A percentile compares a stretch with the other conserved stretches of the same genome.
phyloP scores from a whole-genome alignment of 352 stramenopile species.

The Phytopythium kandeliae region DNA sequence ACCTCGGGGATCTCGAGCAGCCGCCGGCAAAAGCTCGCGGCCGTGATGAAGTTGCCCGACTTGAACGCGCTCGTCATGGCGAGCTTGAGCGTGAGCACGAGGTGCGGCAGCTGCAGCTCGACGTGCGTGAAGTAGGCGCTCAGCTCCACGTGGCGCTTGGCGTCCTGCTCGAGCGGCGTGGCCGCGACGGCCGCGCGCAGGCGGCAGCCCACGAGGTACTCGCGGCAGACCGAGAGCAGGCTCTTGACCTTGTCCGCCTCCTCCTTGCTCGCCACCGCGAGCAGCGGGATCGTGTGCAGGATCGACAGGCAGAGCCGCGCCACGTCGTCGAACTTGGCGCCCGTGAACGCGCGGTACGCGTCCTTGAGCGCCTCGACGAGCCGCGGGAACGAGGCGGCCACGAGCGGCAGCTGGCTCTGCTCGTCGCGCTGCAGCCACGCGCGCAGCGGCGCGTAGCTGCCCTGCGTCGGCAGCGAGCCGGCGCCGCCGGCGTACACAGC shows the following conservation, averaged over 20 bases:
- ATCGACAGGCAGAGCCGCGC: constrained; percentile 91
- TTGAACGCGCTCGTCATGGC: constrained; percentile 99
- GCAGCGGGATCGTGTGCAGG: constrained; percentile 93
- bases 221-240: constrained; percentile 93
- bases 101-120: constrained; percentile 96
- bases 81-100: constrained; percentile 97
- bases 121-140: constrained; percentile 99
- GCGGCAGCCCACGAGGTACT: constrained; percentile 98
- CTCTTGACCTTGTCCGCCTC: constrained; percentile 94
- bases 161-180: constrained; percentile 59
- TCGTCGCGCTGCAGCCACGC: constrained; percentile 86
- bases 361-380: constrained; percentile 93
- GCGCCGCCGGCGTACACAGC: constrained; percentile 76
- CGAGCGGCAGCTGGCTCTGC: constrained; percentile 75
- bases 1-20: constrained; percentile 98
- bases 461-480: constrained; percentile 82
- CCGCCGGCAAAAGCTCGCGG: constrained; percentile 97
- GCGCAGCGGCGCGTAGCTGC: constrained; percentile 64
- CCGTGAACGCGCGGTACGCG: constrained; percentile 96
- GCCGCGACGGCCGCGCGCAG: constrained; percentile 89
- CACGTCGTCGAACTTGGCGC: constrained; percentile 98
- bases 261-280: constrained; percentile 90
- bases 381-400: constrained; percentile 84
- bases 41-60: constrained; percentile 99
- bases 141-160: constrained; percentile 94